Conservation (phyloP, 371 early-diverging fungal species). For the Rhizopus stolonifer region DNA sequence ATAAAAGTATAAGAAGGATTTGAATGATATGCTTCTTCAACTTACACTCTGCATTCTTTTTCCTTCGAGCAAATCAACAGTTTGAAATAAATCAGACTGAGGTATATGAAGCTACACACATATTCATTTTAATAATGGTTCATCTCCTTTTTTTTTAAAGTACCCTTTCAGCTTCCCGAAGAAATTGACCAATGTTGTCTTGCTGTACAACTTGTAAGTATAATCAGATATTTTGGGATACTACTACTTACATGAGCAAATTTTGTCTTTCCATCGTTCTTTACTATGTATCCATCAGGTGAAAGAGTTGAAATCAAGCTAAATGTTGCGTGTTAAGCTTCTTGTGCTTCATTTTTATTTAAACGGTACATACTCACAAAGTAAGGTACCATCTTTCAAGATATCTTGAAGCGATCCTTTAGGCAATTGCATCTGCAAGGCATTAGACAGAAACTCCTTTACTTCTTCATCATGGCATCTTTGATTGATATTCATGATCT, state of each 20-base stretch:
- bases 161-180: conserved; percentile 59
- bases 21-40: too few species aligned
- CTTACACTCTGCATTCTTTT: conserved; percentile 82
- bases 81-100: conserved; percentile 87
- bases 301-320: conserved; percentile 19
- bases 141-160: not conserved
- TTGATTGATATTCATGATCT: not conserved
- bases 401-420: conserved; percentile 36
- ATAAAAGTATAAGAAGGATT: not conserved
- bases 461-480: conserved; percentile 19
- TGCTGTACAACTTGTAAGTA: conserved; percentile 49
- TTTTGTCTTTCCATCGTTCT: conserved; percentile 23
- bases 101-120: conserved; percentile 70
- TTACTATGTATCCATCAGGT: conserved; percentile 17
- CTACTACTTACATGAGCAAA: conserved; percentile 19
- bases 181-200: conserved; percentile 76
- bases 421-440: conserved; percentile 23
- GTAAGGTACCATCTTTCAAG: conserved; percentile 43
- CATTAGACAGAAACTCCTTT: conserved; percentile 30
- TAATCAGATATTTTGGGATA: not conserved
- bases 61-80: conserved; percentile 89
- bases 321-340: not conserved
- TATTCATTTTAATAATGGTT: not conserved
- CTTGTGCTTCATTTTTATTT: not conserved
- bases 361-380: conserved; percentile 41